These are phyloP conservation scores for Talaromyces sp. DNA, from an alignment of 2,329 filamentous ascomycete genomes.

Conservation along the genomic window DNA sequence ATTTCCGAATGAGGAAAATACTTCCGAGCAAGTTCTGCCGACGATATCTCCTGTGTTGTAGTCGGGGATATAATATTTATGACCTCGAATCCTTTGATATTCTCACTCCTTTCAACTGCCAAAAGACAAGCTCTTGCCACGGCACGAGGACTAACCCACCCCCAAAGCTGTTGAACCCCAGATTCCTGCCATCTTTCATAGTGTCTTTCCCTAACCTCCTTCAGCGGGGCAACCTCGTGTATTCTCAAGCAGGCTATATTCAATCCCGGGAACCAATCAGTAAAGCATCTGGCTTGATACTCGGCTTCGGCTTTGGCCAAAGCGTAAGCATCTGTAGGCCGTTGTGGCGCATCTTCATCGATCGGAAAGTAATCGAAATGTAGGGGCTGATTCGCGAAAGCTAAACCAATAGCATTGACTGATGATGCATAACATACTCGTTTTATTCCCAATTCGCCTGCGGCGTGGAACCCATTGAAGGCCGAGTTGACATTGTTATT, in stretches of 20 bases:
- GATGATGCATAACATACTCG: conserved; percentile 38
- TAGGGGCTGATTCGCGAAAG: conserved; percentile 35
- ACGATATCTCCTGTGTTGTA: conserved; percentile 27
- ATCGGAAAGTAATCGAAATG: conserved; percentile 39
- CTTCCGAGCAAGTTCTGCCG: conserved; percentile 25
- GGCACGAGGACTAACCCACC: conserved; percentile 36
- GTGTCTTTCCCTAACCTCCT: conserved; percentile 33
- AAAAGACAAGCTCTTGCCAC: conserved; percentile 37
- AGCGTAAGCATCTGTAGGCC: conserved; percentile 37
- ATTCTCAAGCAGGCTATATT: conserved; percentile 40
- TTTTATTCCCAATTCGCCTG: conserved; percentile 35
- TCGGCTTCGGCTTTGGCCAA: conserved; percentile 39
- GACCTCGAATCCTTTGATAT: conserved; percentile 33
- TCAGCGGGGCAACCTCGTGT: conserved; percentile 34
- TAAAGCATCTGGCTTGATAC: conserved; percentile 33
- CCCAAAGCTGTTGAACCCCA: conserved; percentile 37
- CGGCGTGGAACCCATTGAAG: conserved; percentile 41
- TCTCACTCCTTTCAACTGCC: conserved; percentile 31
- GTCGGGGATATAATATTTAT: conserved; percentile 37
- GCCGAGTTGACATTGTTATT: conserved; percentile 38
- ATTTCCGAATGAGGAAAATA: conserved; percentile 28
- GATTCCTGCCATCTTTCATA: conserved; percentile 32
- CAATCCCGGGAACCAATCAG: conserved; percentile 38
- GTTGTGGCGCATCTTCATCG: conserved; percentile 34
- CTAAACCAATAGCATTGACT: conserved; percentile 40